Conservation (phyloP, 441 rosid species). For the Erysimum cheiri region DNA sequence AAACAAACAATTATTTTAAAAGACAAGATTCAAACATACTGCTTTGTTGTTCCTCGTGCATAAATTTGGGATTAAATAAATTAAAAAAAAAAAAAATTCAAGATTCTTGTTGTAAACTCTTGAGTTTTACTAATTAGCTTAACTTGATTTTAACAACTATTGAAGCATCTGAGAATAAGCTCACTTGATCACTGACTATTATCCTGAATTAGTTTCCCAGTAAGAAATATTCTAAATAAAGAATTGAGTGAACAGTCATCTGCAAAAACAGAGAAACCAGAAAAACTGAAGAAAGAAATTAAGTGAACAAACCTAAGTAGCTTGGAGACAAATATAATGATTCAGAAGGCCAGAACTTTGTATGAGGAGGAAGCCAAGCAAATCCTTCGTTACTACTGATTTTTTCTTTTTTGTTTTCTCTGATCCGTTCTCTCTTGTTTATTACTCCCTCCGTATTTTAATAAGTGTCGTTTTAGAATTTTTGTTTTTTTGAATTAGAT, state of each 20-base stretch:
- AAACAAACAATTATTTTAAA: neutral
- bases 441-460: no score
- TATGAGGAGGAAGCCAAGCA: neutral
- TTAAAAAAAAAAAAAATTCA: no score
- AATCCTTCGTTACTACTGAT: neutral
- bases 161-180: slow-evolving; percentile 2
- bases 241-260: no score
- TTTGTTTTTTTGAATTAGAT: no score
- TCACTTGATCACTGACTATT: slow-evolving; percentile 1
- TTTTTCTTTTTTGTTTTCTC: neutral
- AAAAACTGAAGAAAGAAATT: neutral
- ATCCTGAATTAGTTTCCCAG: neutral
- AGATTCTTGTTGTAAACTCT: no score
- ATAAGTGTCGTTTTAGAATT: no score
- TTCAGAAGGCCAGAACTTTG: neutral
- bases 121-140: neutral
- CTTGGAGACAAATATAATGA: neutral
- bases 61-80: no score
- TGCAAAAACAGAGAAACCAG: no score
- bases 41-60: neutral
- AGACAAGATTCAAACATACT: neutral
- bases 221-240: no score
- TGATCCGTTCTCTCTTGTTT: neutral
- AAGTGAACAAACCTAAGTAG: neutral
- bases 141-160: neutral